phyloP scores from a whole-genome alignment of 2,329 filamentous ascomycete species.

The Epichloe elymi region DNA sequence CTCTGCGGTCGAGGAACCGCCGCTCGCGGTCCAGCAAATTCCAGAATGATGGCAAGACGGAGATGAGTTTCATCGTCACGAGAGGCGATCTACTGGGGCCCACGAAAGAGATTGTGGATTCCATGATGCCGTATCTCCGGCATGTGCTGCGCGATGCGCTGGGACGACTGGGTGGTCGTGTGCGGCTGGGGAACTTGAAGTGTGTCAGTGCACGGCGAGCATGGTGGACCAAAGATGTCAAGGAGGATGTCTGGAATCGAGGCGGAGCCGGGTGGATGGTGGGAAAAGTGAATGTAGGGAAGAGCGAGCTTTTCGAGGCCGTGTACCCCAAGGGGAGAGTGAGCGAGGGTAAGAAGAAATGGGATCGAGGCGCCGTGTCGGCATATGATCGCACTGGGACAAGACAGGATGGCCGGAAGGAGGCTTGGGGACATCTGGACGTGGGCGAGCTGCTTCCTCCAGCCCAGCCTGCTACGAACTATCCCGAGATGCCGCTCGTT shows the following conservation, averaged over 20 bases:
- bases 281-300: constrained; percentile 96
- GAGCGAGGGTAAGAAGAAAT: constrained; percentile 16
- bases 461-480: constrained; percentile 56
- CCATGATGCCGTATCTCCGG: constrained; percentile 72
- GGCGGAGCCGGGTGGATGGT: constrained; percentile 91
- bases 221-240: constrained; percentile 86
- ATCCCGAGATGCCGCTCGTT: constrained; percentile 73
- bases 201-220: constrained; percentile 75
- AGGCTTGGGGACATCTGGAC: constrained; percentile 18
- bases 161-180: constrained; percentile 49
- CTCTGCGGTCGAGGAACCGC: constrained; percentile 67
- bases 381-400: constrained; percentile 8
- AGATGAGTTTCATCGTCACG: constrained; percentile 85
- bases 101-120: constrained; percentile 70
- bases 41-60: constrained; percentile 52
- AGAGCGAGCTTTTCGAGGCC: constrained; percentile 79
- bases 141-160: constrained; percentile 66
- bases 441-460: constrained; percentile 58
- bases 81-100: constrained; percentile 76
- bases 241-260: constrained; percentile 70
- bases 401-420: constrained; percentile 5
- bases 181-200: constrained; percentile 77
- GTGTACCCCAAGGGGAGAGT: constrained; percentile 69
- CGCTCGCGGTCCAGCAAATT: constrained; percentile 57
- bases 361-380: constrained; percentile 6